Base-by-base conservation (phyloP, 2,329 filamentous ascomycete species). In the Hirsutella thompsonii region DNA sequence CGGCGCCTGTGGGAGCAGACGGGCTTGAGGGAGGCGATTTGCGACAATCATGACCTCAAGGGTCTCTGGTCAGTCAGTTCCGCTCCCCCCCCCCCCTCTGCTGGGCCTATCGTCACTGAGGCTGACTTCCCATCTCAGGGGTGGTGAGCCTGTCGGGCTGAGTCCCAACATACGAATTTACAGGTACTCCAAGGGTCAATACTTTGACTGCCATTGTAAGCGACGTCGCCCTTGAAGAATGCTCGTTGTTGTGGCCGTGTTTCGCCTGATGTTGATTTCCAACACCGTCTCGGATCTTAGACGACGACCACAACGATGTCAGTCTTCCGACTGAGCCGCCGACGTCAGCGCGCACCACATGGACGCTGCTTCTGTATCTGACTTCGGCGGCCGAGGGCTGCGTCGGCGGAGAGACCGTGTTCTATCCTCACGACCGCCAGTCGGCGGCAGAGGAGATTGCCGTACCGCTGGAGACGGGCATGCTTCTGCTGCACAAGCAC, bases 151-250 rank as follows among this genome's bases (percentile, higher is more conserved):
- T 1, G 64, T 93, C n/a, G 88, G 88, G 0, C 63, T 95, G 44
- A 94, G 87, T 59, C 78, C 85, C 8, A 93, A 93, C 49, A 93
- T 95, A 42, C 73, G 90, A 28, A 76, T 95, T 23, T 95, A 95
- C 63, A 76, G 89, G 19, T 95, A 95, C 60, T 75, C 72, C 1
- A 76, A 81, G 48, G 86, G 85, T 0, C 88, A 95, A 56, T 94
- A 89, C 58, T 95, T 95, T 57, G 88, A 88, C 55, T 81, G 85
- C 52, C 90, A 95, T 58, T 95, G 86, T 90, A 73, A 52, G 81
- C 52, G 8, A 20, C 6, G 11, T 14, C 10, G n/a, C 8, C 5
- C n/a, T 13, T 8, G n/a, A 5, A 13, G 11, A 5, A 32, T 32
- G 11, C 14, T 34, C 32, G 14, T 34, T 4, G n/a, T n/a, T n/a